Conservation (phyloP, 2,329 filamentous ascomycete species). For the Venturia asperata region DNA sequence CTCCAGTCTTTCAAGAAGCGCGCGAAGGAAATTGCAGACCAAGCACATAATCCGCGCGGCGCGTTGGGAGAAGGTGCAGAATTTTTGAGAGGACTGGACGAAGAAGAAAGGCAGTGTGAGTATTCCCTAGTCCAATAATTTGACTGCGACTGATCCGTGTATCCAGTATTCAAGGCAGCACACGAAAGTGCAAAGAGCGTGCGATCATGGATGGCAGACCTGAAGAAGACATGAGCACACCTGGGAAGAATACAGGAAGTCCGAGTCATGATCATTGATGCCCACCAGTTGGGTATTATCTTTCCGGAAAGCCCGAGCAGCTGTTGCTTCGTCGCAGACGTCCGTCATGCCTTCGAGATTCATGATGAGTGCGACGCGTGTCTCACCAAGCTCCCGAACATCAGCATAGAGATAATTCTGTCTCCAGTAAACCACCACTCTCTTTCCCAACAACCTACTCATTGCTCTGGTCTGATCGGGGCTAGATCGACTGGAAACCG, state of each 20-base stretch:
- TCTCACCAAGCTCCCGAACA: too few relatives aligned
- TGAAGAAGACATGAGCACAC: slow-evolving; percentile 32
- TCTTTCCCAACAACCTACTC: too few relatives aligned
- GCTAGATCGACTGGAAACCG: too few relatives aligned
- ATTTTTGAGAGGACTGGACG: slow-evolving; percentile 81
- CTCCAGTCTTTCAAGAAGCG: slow-evolving; percentile 68
- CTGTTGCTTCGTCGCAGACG: too few relatives aligned
- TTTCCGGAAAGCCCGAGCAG: too few relatives aligned
- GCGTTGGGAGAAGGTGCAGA: slow-evolving; percentile 62
- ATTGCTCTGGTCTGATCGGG: too few relatives aligned
- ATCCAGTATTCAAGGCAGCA: slow-evolving; percentile 40
- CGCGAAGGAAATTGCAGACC: slow-evolving; percentile 75
- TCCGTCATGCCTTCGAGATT: too few relatives aligned
- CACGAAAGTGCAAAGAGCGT: slow-evolving; percentile 43
- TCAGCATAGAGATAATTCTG: too few relatives aligned
- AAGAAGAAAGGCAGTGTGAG: slow-evolving; percentile 69
- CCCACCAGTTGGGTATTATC: too few relatives aligned
- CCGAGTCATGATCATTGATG: neutral
- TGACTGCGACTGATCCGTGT: slow-evolving; percentile 15
- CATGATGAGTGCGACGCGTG: too few relatives aligned
- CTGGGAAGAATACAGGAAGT: neutral
- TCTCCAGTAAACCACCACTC: too few relatives aligned
- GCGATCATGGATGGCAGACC: slow-evolving; percentile 38
- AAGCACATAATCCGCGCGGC: slow-evolving; percentile 76
- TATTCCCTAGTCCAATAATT: slow-evolving; percentile 20